phyloP scores from a whole-genome alignment of 176 grass and related monocot genomes.

The Luzula sylvatica region DNA sequence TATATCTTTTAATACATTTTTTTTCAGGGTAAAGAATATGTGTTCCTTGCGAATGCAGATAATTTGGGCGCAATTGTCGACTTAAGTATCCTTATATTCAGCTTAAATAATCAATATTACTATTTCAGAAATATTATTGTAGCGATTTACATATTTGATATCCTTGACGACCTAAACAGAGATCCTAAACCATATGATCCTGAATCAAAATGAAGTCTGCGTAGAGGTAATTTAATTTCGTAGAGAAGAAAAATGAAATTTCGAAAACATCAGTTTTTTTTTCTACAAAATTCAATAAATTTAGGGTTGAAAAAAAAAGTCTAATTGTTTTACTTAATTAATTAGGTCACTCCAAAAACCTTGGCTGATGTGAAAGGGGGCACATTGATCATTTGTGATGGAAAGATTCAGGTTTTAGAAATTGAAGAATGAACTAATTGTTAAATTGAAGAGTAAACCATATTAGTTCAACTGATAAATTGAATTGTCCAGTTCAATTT shows the following conservation, averaged over 20 bases:
- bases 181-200: conserved; percentile 76
- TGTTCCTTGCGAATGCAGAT: conserved; percentile 90
- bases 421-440: no score
- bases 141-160: no score
- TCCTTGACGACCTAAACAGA: conserved; percentile 58
- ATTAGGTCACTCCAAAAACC: conserved; percentile 90
- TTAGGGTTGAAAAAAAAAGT: no score
- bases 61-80: conserved; percentile 84
- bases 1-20: neutral
- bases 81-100: conserved; percentile 88
- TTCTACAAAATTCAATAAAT: no score
- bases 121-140: no score
- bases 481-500: no score
- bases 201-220: conserved; percentile 86
- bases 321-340: neutral
- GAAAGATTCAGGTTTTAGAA: no score
- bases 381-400: conserved; percentile 89
- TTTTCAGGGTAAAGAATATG: conserved; percentile 83
- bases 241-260: no score
- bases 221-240: conserved; percentile 61
- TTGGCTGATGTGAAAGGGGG: conserved; percentile 98
- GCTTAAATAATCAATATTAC: no score
- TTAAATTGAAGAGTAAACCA: no score
- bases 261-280: no score
- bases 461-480: no score